Conservation (phyloP, 2,329 filamentous ascomycete species). For the Epichloe amarillans region DNA sequence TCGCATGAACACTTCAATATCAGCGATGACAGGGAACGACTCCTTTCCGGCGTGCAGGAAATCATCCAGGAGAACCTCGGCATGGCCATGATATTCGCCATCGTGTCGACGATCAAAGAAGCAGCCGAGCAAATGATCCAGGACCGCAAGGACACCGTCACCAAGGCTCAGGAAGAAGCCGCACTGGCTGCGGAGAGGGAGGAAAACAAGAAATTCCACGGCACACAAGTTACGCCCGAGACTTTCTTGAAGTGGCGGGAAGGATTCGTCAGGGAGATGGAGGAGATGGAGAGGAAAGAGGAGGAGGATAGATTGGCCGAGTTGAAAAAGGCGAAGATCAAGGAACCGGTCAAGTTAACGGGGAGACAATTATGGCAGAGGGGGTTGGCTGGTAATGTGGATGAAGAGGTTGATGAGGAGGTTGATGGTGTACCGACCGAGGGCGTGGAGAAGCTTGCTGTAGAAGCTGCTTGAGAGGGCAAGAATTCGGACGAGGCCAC, state of each 20-base stretch:
- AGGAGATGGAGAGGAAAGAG: slow-evolving; percentile 51
- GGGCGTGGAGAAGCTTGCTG: slow-evolving; percentile 57
- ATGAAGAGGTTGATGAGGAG: slow-evolving; percentile 54
- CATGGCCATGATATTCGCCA: slow-evolving; percentile 94
- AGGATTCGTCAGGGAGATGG: slow-evolving; percentile 66
- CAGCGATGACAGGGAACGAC: slow-evolving; percentile 59
- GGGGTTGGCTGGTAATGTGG: slow-evolving; percentile 56
- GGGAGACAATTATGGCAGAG: slow-evolving; percentile 69
- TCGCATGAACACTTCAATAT: slow-evolving; percentile 65
- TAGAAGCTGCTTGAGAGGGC: slow-evolving; percentile 33
- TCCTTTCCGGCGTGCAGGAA: slow-evolving; percentile 58
- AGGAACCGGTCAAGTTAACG: slow-evolving; percentile 59
- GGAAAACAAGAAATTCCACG: slow-evolving; percentile 95
- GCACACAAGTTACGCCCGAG: slow-evolving; percentile 75
- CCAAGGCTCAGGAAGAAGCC: slow-evolving; percentile 42
- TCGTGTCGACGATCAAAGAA: slow-evolving; percentile 81
- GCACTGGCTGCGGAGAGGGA: slow-evolving; percentile 58
- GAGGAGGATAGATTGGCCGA: slow-evolving; percentile 74
- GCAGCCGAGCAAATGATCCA: slow-evolving; percentile 73
- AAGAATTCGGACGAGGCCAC: too few species aligned
- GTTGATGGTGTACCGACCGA: slow-evolving; percentile 45
- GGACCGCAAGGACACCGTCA: slow-evolving; percentile 54
- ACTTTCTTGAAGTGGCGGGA: slow-evolving; percentile 75
- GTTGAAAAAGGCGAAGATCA: slow-evolving; percentile 63
- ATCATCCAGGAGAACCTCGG: slow-evolving; percentile 86